phyloP scores from a whole-genome alignment of 352 stramenopile species.

The Phytophthora podocarpi region DNA sequence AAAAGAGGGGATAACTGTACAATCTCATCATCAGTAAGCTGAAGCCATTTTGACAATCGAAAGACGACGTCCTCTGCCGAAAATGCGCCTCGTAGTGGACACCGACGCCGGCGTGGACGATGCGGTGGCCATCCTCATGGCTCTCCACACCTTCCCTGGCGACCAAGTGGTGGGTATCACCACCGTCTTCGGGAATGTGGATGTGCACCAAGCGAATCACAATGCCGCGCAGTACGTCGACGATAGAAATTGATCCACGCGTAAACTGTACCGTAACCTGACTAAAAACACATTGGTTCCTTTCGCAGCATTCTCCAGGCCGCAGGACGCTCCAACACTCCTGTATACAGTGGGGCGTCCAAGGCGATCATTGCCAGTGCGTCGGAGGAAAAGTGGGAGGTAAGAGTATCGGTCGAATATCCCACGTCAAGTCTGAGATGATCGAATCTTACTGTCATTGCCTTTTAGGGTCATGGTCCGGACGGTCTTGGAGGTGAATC shows the following conservation, averaged over 20 bases:
- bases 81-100: slow-evolving; percentile 68
- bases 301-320: slow-evolving; percentile 65
- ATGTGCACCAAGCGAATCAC: slow-evolving; percentile 81
- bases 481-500: slow-evolving; percentile 70
- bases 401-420: slow-evolving; percentile 21
- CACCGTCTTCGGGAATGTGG: slow-evolving; percentile 86
- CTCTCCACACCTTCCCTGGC: slow-evolving; percentile 61
- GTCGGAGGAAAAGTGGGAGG: slow-evolving; percentile 65
- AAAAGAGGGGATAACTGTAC: too few species aligned
- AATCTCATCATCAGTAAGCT: too few species aligned
- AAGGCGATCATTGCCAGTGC: slow-evolving; percentile 71
- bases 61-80: neutral
- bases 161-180: slow-evolving; percentile 71
- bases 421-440: neutral
- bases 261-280: too few species aligned
- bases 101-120: slow-evolving; percentile 86
- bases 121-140: slow-evolving; percentile 74
- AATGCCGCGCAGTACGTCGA: slow-evolving; percentile 75
- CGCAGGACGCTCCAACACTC: slow-evolving; percentile 51
- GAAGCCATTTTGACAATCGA: slow-evolving; percentile 34
- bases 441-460: neutral
- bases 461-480: slow-evolving; percentile 60
- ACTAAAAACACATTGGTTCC: too few species aligned
- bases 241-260: too few species aligned
- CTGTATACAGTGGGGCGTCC: slow-evolving; percentile 67